Evolutionary conservation across 225 moss, liverwort and hornwort species (phyloP), one percentile per base, ranked within the genome.

Genomic region (Straminergon stramineum): DNA sequence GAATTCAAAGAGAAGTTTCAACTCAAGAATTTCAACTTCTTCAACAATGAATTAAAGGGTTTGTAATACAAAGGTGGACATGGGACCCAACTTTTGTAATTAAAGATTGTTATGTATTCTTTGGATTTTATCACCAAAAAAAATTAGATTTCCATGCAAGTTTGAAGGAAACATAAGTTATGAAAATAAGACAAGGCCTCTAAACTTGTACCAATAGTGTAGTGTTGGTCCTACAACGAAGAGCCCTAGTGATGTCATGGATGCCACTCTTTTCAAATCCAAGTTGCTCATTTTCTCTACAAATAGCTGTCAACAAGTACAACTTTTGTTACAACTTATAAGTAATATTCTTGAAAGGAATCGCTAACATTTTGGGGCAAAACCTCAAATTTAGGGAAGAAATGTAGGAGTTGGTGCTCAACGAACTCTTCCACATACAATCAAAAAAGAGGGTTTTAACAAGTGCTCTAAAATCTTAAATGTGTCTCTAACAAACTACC

Each of bases 221-320:
- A 94, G 82, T 66, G 89, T 84, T 53, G 94, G 94, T 70, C 94
- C 94, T 48, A 94, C 91, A 51, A 93, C 7, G 5, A 90, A 86
- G 61, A 94, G 82, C 15, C 93, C 94, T 5, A 94, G 27, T 34
- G 93, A 80, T 76, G 94, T 89, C 89, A 93, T 92, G 11, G 94
- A 93, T 1, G 89, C 91, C 73, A 84, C 88, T 35, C 94, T 91
- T 79, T 88, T 92, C 23, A 80, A 76, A 84, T 92, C 67, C 77
- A 94, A 84, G 18, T 0, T 58, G 18, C 41, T 62, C 7, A 66
- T 20, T 86, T 93, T 93, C 17, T 94, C 93, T 17, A 94, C 89
- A 92, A 91, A 82, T 30, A 93, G 5, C 94, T 94, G 93, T 84
- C 58, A 91, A 74, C 15, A 51, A 0, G 81, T 32, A 60, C 6